Base-by-base conservation (phyloP, 1,139 yeast species). In the Candida buenavistaensis region DNA sequence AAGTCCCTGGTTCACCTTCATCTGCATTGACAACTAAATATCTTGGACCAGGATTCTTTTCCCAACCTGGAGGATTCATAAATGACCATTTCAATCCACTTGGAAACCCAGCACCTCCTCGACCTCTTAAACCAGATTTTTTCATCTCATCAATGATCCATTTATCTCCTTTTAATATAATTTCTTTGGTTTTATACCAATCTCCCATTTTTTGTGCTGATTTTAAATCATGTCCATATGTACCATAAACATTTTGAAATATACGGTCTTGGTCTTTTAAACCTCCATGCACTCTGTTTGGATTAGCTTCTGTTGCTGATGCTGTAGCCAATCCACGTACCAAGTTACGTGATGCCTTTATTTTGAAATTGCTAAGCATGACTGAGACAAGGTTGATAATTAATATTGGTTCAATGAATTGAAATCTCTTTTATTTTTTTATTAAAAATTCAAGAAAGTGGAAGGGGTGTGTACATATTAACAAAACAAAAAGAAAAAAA, bases 11-110 rank as follows among this genome's bases (percentile, higher is more conserved):
- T 62, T 86, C 95, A 52, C 95, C 95, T 64, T 86, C 95, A 69
- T 87, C 95, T 40, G 95, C 95, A 61, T 86, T 86, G 52, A 86
- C 88, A 34, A 86, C 94, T 46, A 86, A 72, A 58, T 86, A 86
- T 58, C 95, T 76, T 44, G 95, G 92, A 14, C 95, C 95, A 13
- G 63, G 67, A 60, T 85, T 85, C 59, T 85, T 86, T 48, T 86
- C 94, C 95, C 95, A 86, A 42, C 92, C 92, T 33, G 95, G 95
- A 35, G 95, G 95, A 64, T 86, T 86, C 95, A 86, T 86, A 56
- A 86, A 86, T 13, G 94, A 83, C 94, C 94, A 86, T 63, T 86
- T 86, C 54, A 86, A 74, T 32, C 95, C 95, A 16, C 89, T 79
- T 34, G 95, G 95, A 72, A 86, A 86, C 15, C 95, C 95, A 29